Evolutionary conservation across 805 yeast genomes (phyloP).

Genomic region (Cephaloascus fragrans): DNA sequence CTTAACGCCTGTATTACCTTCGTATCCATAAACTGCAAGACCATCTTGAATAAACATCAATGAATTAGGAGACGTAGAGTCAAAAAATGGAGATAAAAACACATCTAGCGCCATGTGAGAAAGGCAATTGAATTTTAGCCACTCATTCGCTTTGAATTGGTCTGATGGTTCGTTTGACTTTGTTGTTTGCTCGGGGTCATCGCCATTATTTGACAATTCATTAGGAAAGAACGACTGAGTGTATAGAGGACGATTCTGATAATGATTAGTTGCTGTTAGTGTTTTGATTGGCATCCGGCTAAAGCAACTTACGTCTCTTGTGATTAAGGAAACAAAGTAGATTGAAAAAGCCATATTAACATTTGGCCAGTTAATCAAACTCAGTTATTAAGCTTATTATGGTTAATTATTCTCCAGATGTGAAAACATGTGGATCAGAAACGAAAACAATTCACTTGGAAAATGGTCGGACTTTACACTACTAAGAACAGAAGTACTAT

Average conservation of each 20-base stretch:
- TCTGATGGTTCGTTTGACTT: slow-evolving; percentile 6
- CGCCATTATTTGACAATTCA: background rate
- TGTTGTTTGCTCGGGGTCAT: slow-evolving; percentile 1
- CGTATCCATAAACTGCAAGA: slow-evolving; percentile 57
- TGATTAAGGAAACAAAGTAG: slow-evolving; percentile 48
- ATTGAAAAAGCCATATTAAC: slow-evolving; percentile 14
- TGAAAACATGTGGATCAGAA: too few relatives aligned
- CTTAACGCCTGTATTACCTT: slow-evolving; percentile 59
- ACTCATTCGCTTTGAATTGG: slow-evolving; percentile 26
- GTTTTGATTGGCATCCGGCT: slow-evolving; percentile 1
- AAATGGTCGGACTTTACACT: too few relatives aligned
- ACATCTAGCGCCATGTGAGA: slow-evolving; percentile 73
- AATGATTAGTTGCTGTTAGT: background rate
- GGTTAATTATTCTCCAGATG: too few relatives aligned
- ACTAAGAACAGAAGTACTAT: too few relatives aligned
- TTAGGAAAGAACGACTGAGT: slow-evolving; percentile 38
- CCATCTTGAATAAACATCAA: slow-evolving; percentile 61
- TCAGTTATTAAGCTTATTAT: too few relatives aligned
- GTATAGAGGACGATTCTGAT: slow-evolving; percentile 45
- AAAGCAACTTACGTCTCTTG: slow-evolving; percentile 31
- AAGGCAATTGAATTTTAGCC: slow-evolving; percentile 55
- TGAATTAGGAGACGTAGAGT: slow-evolving; percentile 28
- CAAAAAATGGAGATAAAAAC: slow-evolving; percentile 40
- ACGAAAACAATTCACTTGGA: too few relatives aligned
- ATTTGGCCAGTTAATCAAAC: too few relatives aligned